Conservation (phyloP, 164 flowering plant genomes). For the Malania oleifera region DNA sequence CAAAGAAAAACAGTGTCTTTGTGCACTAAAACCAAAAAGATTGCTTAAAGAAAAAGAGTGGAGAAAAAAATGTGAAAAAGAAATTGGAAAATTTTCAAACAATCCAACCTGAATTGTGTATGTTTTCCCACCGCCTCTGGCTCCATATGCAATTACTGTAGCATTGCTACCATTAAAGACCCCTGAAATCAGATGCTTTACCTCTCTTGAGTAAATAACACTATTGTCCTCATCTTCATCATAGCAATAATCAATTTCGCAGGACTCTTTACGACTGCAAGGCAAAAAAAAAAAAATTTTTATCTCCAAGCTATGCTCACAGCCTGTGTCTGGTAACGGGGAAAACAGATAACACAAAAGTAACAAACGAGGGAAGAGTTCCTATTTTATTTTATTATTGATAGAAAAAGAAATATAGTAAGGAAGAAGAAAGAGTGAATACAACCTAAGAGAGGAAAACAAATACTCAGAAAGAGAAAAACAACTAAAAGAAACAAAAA, state of each 20-base stretch:
- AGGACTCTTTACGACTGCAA: slow-evolving; percentile 39
- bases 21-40: background rate
- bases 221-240: slow-evolving; percentile 36
- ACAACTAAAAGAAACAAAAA: no score
- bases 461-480: no score
- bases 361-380: background rate
- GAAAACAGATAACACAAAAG: background rate
- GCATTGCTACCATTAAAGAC: slow-evolving; percentile 43
- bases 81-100: no score
- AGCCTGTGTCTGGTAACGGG: background rate
- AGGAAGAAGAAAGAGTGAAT: no score
- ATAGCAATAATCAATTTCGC: slow-evolving; percentile 57
- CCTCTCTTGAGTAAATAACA: slow-evolving; percentile 41
- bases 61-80: background rate
- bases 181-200: slow-evolving; percentile 44
- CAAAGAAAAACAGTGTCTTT: no score
- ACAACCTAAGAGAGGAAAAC: no score
- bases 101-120: slow-evolving; percentile 47
- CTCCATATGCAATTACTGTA: slow-evolving; percentile 63
- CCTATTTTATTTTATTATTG: background rate
- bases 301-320: background rate
- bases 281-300: background rate
- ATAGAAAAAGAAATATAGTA: background rate
- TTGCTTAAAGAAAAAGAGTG: background rate
- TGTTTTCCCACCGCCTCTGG: slow-evolving; percentile 71